Percentiles rank a stretch among this genome's conserved stretches.
Evolutionary conservation across 148 eudicot genomes (phyloP).

Genomic region (Rhododendron griersonianum): DNA sequence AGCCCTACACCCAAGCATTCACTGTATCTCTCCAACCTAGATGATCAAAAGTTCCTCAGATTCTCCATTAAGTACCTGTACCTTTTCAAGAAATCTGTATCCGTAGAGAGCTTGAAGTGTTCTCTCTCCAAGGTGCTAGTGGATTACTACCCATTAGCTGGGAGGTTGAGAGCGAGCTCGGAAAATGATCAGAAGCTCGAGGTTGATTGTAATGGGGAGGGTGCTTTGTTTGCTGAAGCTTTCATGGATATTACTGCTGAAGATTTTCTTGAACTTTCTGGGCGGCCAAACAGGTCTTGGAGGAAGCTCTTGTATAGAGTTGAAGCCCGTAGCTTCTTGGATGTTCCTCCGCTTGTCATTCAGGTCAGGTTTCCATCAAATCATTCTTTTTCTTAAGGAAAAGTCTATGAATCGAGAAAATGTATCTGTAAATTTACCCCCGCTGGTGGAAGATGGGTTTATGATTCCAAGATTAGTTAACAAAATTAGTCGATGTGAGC

Average conservation of each 20-base stretch:
- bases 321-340: slow-evolving; percentile 65
- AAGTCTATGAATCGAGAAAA: not conserved
- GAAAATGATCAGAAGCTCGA: slow-evolving; percentile 55
- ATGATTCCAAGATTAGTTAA: no score
- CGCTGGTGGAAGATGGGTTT: not conserved
- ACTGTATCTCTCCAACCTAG: slow-evolving; percentile 78
- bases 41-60: slow-evolving; percentile 79
- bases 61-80: slow-evolving; percentile 80
- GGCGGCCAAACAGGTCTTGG: slow-evolving; percentile 66
- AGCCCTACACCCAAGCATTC: slow-evolving; percentile 62
- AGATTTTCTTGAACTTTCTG: slow-evolving; percentile 47
- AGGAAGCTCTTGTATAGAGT: slow-evolving; percentile 66
- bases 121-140: slow-evolving; percentile 64
- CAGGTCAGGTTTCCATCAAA: slow-evolving; percentile 46
- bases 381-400: not conserved
- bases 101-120: slow-evolving; percentile 30
- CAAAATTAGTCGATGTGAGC: no score
- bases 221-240: slow-evolving; percentile 81
- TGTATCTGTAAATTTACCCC: not conserved
- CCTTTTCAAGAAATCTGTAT: slow-evolving; percentile 40
- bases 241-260: slow-evolving; percentile 50
- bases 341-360: slow-evolving; percentile 81
- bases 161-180: slow-evolving; percentile 42
- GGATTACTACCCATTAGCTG: slow-evolving; percentile 87
- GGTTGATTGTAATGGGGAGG: slow-evolving; percentile 87